phyloP scores from a whole-genome alignment of 129 eudicot species.

The Scalesia atractyloides region DNA sequence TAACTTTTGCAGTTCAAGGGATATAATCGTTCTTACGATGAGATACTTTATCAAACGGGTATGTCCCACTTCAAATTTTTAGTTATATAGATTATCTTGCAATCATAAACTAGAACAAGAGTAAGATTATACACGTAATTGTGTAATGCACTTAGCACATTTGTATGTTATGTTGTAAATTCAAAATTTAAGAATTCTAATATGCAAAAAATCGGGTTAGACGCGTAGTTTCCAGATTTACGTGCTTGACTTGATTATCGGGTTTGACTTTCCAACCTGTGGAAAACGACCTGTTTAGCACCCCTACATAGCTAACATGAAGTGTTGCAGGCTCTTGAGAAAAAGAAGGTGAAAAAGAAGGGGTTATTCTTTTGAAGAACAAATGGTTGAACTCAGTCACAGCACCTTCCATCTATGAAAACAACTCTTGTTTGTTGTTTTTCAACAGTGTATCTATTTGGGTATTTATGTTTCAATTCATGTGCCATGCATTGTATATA shows the following conservation, averaged over 20 bases:
- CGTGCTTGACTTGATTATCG: no score
- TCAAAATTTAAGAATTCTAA: no score
- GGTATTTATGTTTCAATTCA: conserved; percentile 6
- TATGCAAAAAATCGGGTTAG: no score
- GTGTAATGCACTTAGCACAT: neutral
- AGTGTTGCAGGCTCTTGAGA: conserved; percentile 63
- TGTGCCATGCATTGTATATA: neutral
- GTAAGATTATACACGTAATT: neutral
- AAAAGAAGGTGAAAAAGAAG: conserved; percentile 66
- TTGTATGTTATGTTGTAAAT: no score
- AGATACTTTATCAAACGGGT: conserved; percentile 67
- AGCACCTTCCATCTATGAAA: neutral
- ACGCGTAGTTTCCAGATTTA: no score
- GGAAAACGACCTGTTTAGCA: no score
- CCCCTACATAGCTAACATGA: neutral
- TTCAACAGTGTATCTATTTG: conserved; percentile 2
- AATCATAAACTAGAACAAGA: neutral
- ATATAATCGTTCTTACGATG: conserved; percentile 65
- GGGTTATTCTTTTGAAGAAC: conserved; percentile 46
- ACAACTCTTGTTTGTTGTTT: conserved; percentile 1
- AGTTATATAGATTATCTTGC: conserved; percentile 3
- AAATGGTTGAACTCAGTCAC: neutral
- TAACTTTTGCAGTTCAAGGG: conserved; percentile 62
- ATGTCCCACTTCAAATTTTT: neutral
- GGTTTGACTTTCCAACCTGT: no score